Percentiles rank a stretch among this genome's conserved stretches.
Conservation (phyloP, 2,329 filamentous ascomycete species). For the Colletotrichum sp. region DNA sequence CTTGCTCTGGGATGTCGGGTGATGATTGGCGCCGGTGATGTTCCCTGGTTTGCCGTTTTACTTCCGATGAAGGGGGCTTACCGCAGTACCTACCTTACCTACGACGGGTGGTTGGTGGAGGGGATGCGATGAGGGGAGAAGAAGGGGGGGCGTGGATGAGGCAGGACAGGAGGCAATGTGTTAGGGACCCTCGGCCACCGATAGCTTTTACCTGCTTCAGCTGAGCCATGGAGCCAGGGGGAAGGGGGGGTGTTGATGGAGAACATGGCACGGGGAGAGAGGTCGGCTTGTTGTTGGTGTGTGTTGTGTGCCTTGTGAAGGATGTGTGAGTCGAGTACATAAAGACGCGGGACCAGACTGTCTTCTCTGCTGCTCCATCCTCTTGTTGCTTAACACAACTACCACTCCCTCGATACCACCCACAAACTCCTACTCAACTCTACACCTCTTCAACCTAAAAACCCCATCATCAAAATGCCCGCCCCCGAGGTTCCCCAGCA, state of each 20-base stretch:
- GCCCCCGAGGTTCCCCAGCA: slow-evolving; percentile 44
- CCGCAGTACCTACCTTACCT: neutral
- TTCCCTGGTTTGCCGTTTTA: neutral
- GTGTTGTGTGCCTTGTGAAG: neutral
- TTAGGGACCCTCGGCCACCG: slow-evolving; percentile 14
- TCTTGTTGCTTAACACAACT: neutral
- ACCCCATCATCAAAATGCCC: slow-evolving; percentile 39
- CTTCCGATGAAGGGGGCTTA: slow-evolving; percentile 7
- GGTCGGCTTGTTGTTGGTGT: neutral
- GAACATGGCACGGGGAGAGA: neutral
- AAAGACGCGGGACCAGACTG: neutral
- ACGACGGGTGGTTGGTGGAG: neutral
- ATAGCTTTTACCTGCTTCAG: neutral
- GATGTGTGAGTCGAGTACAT: slow-evolving; percentile 6
- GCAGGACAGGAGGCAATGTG: neutral
- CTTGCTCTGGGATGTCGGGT: neutral
- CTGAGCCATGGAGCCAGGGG: neutral
- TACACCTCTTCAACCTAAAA: neutral
- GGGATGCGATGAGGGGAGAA: neutral
- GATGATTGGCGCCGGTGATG: slow-evolving; percentile 5
- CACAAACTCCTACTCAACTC: neutral
- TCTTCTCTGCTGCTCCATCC: fast-evolving
- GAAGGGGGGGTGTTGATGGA: neutral
- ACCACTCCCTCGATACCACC: neutral
- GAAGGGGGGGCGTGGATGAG: neutral